Percentiles rank a stretch among this genome's conserved stretches.
Conservation (phyloP, 192 early-diverging fungal genomes). For the Entomortierella lignicola region DNA sequence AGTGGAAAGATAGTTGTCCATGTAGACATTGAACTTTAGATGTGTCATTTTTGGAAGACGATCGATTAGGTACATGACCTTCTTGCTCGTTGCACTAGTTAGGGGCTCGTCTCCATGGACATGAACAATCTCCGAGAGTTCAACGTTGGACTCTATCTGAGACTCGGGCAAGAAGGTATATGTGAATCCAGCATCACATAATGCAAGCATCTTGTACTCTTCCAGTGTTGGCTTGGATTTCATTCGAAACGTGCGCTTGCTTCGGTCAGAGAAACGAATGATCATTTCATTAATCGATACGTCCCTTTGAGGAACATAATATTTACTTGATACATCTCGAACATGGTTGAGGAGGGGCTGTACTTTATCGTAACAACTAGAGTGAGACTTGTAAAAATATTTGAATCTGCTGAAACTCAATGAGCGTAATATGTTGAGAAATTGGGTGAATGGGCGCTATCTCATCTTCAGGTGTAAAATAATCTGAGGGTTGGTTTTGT, state of each 20-base stretch:
- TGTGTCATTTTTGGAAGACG: slow-evolving; percentile 13
- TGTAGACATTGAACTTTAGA: slow-evolving; percentile 19
- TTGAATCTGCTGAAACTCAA: too few relatives aligned
- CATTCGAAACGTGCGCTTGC: background rate
- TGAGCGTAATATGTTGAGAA: too few relatives aligned
- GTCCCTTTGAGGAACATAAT: slow-evolving; percentile 19
- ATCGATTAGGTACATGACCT: slow-evolving; percentile 27
- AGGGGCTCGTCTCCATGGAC: background rate
- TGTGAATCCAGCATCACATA: slow-evolving; percentile 1
- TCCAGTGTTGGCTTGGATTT: background rate
- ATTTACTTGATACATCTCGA: slow-evolving; percentile 18
- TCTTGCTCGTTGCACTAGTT: slow-evolving; percentile 6
- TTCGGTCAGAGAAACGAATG: slow-evolving; percentile 21
- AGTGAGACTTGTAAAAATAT: too few relatives aligned
- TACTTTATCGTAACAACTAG: slow-evolving; percentile 16
- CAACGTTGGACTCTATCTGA: too few relatives aligned
- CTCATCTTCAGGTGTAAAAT: too few relatives aligned
- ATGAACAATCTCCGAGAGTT: background rate
- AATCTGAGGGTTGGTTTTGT: too few relatives aligned
- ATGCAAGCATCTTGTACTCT: slow-evolving; percentile 1
- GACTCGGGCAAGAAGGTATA: background rate
- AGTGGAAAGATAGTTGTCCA: slow-evolving; percentile 38
- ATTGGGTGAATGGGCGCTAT: too few relatives aligned
- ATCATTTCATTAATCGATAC: slow-evolving; percentile 48
- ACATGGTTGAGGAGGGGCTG: slow-evolving; percentile 31